Conservation (phyloP, 78 protist genomes). For the Dictyostelium intermedium region DNA sequence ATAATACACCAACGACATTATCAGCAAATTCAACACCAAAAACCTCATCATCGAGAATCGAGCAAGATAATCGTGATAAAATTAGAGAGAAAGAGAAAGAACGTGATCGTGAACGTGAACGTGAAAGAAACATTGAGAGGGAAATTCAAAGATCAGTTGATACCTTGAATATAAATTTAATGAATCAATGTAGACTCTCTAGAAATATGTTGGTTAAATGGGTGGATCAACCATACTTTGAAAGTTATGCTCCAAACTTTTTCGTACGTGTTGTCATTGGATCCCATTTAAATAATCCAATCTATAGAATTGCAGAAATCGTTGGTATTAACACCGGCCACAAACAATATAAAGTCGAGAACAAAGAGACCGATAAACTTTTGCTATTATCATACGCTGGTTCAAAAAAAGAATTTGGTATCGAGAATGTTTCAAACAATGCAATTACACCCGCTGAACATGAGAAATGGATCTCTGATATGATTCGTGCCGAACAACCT, state of each 20-base stretch:
- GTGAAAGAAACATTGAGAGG: conserved; percentile 1
- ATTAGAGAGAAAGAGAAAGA: conserved; percentile 8
- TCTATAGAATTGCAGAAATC: conserved; percentile 64
- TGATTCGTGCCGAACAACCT: conserved; percentile 14
- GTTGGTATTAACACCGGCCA: neutral
- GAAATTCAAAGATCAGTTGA: conserved; percentile 4
- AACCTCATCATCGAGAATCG: neutral
- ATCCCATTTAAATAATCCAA: conserved; percentile 12
- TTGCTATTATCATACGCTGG: conserved; percentile 34
- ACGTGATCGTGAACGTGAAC: conserved; percentile 4
- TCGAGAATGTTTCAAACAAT: conserved; percentile 54
- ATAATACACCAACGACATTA: neutral
- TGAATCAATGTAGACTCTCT: conserved; percentile 36
- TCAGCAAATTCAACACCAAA: neutral
- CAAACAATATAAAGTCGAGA: conserved; percentile 36
- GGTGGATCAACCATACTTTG: conserved; percentile 79
- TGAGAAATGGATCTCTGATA: conserved; percentile 66
- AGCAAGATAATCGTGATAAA: conserved; percentile 1
- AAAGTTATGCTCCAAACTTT: conserved; percentile 21
- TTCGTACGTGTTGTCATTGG: conserved; percentile 70
- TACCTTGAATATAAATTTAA: neutral
- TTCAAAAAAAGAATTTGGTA: conserved; percentile 34
- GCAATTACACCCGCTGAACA: conserved; percentile 49
- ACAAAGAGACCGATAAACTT: conserved; percentile 44
- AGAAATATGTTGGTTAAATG: conserved; percentile 72